These are phyloP conservation scores for Aureobasidium sp. DNA, from an alignment of 2,329 filamentous ascomycete species.

Conservation along the genomic window DNA sequence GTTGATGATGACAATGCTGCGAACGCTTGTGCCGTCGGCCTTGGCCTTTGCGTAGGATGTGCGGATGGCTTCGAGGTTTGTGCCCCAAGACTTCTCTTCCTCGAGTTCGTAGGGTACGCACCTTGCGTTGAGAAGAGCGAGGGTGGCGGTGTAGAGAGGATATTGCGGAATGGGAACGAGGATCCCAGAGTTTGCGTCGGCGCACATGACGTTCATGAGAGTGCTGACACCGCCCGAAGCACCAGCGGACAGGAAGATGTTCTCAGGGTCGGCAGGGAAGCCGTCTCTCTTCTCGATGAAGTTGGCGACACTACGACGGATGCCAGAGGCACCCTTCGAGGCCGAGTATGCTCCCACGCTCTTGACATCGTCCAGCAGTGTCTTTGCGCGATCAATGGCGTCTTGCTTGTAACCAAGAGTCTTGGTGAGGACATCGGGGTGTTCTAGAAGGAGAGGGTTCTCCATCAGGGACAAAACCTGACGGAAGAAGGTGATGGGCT, in stretches of 20 bases:
- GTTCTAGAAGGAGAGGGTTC: conserved; percentile 76
- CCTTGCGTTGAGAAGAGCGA: conserved; percentile 73
- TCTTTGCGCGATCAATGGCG: conserved; percentile 74
- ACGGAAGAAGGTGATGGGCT: conserved; percentile 98
- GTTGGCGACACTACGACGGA: conserved; percentile 80
- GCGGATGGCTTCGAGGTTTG: conserved; percentile 68
- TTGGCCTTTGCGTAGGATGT: conserved; percentile 65
- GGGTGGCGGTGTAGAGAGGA: conserved; percentile 90
- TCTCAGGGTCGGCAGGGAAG: conserved; percentile 67
- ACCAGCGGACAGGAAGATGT: conserved; percentile 85
- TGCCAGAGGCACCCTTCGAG: conserved; percentile 77
- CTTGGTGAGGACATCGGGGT: conserved; percentile 68
- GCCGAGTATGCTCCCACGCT: conserved; percentile 96
- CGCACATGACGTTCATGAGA: conserved; percentile 81
- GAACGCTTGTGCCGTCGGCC: conserved; percentile 71
- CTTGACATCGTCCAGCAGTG: conserved; percentile 71
- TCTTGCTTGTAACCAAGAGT: conserved; percentile 81
- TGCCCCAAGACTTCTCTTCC: conserved; percentile 79
- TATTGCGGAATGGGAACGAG: conserved; percentile 97
- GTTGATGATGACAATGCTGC: conserved; percentile 95
- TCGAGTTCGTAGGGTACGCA: conserved; percentile 93
- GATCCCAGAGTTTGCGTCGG: conserved; percentile 66
- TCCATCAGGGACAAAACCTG: conserved; percentile 91
- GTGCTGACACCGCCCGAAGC: conserved; percentile 94
- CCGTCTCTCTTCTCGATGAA: conserved; percentile 90